phyloP scores from a whole-genome alignment of 2,329 filamentous ascomycete genomes.

The Dactylellina sp. region DNA sequence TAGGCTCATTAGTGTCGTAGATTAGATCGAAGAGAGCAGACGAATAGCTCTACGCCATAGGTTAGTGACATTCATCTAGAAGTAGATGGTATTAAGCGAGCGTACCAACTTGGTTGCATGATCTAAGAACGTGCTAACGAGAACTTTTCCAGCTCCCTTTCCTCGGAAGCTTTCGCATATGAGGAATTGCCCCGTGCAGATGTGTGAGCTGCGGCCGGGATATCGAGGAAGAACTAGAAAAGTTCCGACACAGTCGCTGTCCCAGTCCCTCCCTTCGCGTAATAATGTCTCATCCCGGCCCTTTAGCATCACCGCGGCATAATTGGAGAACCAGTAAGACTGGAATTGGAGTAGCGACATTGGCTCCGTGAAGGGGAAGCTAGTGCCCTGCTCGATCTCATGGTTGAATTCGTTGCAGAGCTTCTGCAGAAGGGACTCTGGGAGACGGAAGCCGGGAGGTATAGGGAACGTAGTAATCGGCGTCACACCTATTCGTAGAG shows the following conservation, averaged over 20 bases:
- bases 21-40: constrained; percentile 82
- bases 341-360: constrained; percentile 73
- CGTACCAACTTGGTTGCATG: constrained; percentile 74
- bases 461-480: constrained; percentile 77
- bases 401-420: constrained; percentile 76
- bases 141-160: constrained; percentile 78
- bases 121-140: constrained; percentile 81
- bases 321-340: constrained; percentile 79
- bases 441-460: constrained; percentile 72
- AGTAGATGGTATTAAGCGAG: constrained; percentile 57
- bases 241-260: constrained; percentile 70
- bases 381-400: constrained; percentile 79
- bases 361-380: constrained; percentile 76
- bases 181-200: constrained; percentile 83
- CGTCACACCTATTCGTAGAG: constrained; percentile 65
- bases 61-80: not conserved
- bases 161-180: constrained; percentile 79
- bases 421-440: constrained; percentile 72
- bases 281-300: constrained; percentile 69
- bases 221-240: constrained; percentile 41
- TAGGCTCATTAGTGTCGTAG: constrained; percentile 79
- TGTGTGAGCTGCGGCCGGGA: constrained; percentile 74
- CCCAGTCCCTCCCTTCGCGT: constrained; percentile 71
- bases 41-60: constrained; percentile 69
- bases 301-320: constrained; percentile 77